Evolutionary conservation across 2,329 filamentous ascomycete genomes (phyloP).

Genomic region (Pestalotiopsis sp.): DNA sequence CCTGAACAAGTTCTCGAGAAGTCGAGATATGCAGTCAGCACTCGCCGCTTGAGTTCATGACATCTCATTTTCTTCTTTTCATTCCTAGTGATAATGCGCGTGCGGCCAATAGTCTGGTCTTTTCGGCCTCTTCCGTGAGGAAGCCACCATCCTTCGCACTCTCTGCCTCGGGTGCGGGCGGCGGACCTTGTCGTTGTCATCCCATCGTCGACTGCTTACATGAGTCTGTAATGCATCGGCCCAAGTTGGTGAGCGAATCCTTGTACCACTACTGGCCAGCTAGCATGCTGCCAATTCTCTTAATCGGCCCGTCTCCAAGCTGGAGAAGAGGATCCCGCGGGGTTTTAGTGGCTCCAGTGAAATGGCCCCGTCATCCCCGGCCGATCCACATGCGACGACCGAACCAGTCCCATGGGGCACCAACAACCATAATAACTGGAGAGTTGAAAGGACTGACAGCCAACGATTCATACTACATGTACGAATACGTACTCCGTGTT

Average conservation of each 20-base stretch:
- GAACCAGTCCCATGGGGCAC: neutral
- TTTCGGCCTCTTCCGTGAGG: neutral
- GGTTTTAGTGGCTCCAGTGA: constrained; percentile 4
- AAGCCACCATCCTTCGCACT: neutral
- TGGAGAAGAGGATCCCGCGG: constrained; percentile 6
- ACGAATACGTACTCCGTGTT: neutral
- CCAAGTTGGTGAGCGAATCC: neutral
- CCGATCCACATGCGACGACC: neutral
- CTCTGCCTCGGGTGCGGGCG: neutral
- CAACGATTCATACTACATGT: neutral
- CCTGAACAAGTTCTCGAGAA: neutral
- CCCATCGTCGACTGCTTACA: too few relatives aligned
- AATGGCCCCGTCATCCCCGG: constrained; percentile 2
- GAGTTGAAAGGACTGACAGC: neutral
- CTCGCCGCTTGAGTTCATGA: neutral
- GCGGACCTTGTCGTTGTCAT: neutral
- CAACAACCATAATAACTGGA: neutral
- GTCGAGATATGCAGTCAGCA: neutral
- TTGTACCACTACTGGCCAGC: neutral
- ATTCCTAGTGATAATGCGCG: neutral
- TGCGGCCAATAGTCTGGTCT: neutral
- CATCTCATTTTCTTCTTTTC: neutral
- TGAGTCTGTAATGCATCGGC: neutral
- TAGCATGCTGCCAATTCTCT: neutral
- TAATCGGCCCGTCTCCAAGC: constrained; percentile 10